phyloP scores from a whole-genome alignment of 306 rosid genomes.

The Corylus americana region DNA sequence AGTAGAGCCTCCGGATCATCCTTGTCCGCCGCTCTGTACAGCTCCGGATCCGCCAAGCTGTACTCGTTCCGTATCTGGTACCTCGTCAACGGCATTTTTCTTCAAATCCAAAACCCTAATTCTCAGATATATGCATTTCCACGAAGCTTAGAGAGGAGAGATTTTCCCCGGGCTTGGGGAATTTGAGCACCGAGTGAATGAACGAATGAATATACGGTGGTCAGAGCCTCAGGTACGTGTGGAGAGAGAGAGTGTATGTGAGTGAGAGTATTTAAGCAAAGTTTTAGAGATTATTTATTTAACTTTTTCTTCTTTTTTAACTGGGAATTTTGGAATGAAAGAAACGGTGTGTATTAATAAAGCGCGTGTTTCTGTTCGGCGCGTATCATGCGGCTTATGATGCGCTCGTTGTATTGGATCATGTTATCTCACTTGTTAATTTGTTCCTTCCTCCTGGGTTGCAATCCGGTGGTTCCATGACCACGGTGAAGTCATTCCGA shows the following conservation, averaged over 20 bases:
- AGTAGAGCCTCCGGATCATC: constrained; percentile 92
- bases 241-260: constrained; percentile 21
- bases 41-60: constrained; percentile 85
- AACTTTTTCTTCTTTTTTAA: not conserved
- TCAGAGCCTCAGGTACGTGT: constrained; percentile 37
- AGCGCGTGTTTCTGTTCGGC: constrained; percentile 3
- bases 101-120: constrained; percentile 27
- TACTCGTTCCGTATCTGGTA: constrained; percentile 71
- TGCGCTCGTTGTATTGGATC: constrained; percentile 42
- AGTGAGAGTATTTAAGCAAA: constrained; percentile 1
- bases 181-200: constrained; percentile 23
- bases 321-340: constrained; percentile 19
- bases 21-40: constrained; percentile 67
- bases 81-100: constrained; percentile 77
- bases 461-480: not conserved
- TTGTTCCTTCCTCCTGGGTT: not conserved
- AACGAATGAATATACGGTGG: constrained; percentile 41
- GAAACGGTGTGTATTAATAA: not conserved
- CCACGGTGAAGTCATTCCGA: not conserved
- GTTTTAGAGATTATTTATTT: not conserved
- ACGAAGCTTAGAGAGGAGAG: constrained; percentile 22
- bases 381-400: constrained; percentile 39
- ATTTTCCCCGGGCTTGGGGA: constrained; percentile 8
- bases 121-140: constrained; percentile 29
- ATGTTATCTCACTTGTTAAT: not conserved